These are phyloP conservation scores for Stachybotrys elegans DNA, from an alignment of 2,329 filamentous ascomycete species.

Conservation along the genomic window DNA sequence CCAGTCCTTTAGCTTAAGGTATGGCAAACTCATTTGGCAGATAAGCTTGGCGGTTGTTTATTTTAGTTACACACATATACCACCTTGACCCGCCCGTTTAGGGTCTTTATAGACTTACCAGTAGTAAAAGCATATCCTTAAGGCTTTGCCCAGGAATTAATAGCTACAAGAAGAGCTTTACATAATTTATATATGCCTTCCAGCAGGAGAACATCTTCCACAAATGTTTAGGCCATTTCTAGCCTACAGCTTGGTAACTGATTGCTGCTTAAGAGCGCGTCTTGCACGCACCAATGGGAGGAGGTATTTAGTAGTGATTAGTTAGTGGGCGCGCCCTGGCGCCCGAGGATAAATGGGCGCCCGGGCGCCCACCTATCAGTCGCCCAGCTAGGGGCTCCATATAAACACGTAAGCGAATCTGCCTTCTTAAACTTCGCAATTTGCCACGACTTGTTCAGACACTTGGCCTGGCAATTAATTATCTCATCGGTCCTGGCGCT, in stretches of 20 bases:
- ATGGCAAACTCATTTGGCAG: constrained; percentile 6
- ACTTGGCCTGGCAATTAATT: too few relatives aligned
- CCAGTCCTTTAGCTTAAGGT: constrained; percentile 8
- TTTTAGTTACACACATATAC: constrained; percentile 8
- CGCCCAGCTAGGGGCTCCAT: too few relatives aligned
- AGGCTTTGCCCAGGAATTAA: constrained; percentile 9
- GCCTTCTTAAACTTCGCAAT: too few relatives aligned
- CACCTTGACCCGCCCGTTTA: constrained; percentile 7
- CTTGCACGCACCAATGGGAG: not conserved
- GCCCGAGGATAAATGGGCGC: too few relatives aligned
- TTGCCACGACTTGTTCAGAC: too few relatives aligned
- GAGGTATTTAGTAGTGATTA: not conserved
- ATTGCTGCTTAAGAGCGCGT: too few relatives aligned
- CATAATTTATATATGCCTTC: constrained; percentile 5
- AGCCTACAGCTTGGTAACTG: too few relatives aligned
- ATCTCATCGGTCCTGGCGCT: too few relatives aligned
- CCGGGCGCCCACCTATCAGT: too few relatives aligned
- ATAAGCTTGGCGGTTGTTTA: constrained; percentile 8
- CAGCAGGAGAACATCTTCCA: constrained; percentile 6
- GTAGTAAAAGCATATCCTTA: constrained; percentile 12
- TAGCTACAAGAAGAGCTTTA: constrained; percentile 3
- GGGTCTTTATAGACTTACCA: constrained; percentile 8
- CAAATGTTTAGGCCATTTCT: too few relatives aligned
- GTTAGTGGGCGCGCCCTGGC: too few relatives aligned
- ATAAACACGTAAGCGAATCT: too few relatives aligned